phyloP scores from a whole-genome alignment of 2,329 filamentous ascomycete species.

The Lecanicillium sp. region DNA sequence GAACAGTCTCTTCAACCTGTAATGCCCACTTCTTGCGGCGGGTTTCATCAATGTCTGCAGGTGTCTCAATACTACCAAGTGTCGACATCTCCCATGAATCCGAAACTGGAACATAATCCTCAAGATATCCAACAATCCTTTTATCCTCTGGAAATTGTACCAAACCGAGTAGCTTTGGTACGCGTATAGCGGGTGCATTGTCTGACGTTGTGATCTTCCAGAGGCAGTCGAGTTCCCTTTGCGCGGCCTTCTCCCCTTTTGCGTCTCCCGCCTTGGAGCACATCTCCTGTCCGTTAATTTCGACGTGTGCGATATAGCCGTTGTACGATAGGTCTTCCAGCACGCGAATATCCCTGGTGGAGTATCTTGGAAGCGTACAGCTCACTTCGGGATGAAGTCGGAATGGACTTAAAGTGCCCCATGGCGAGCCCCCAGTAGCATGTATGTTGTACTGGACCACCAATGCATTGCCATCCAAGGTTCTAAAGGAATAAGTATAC shows the following conservation, averaged over 20 bases:
- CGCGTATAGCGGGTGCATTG: slow-evolving; percentile 8
- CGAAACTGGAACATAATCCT: slow-evolving; percentile 8
- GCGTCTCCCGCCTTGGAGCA: slow-evolving; percentile 11
- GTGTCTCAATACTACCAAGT: slow-evolving; percentile 1
- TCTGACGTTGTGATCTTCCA: slow-evolving; percentile 10
- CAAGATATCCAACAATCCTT: slow-evolving; percentile 10
- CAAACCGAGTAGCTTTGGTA: slow-evolving; percentile 13
- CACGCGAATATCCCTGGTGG: slow-evolving; percentile 12
- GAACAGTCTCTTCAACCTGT: slow-evolving; percentile 4
- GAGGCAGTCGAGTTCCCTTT: slow-evolving; percentile 12
- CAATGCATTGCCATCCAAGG: slow-evolving; percentile 5
- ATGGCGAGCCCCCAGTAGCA: neutral
- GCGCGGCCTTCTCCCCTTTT: slow-evolving; percentile 7
- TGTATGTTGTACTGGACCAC: slow-evolving; percentile 2
- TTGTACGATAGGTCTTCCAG: slow-evolving; percentile 10
- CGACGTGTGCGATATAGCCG: slow-evolving; percentile 12
- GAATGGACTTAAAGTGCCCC: neutral
- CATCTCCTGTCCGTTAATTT: slow-evolving; percentile 10
- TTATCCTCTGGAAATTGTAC: slow-evolving; percentile 7
- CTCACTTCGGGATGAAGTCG: neutral
- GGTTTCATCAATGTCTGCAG: slow-evolving; percentile 4
- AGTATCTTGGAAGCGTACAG: slow-evolving; percentile 8
- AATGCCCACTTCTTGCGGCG: slow-evolving; percentile 5
- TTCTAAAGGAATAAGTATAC: slow-evolving; percentile 9
- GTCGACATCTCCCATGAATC: neutral